Conservation (phyloP, 1,284 basidiomycete genomes). For the Vanrija sp. region DNA sequence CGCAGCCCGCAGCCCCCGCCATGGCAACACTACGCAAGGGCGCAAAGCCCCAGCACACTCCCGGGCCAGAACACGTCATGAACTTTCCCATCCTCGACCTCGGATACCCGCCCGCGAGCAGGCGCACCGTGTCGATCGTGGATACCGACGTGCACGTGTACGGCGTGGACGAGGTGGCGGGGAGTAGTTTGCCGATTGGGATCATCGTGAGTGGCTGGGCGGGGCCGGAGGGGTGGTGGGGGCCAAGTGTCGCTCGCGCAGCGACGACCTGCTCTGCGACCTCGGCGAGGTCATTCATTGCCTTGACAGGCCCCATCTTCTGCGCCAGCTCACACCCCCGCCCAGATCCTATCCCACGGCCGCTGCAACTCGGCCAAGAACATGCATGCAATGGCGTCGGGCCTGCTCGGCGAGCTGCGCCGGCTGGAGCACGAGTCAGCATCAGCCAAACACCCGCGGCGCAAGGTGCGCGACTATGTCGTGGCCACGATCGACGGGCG, state of each 20-base stretch:
- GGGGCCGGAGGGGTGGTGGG: no score
- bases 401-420: constrained; percentile 28
- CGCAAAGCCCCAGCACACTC: no score
- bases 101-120: neutral
- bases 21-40: no score
- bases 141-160: constrained; percentile 5
- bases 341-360: constrained; percentile 40
- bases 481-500: constrained; percentile 55
- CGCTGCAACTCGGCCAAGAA: constrained; percentile 30
- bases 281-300: no score
- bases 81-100: constrained; percentile 4
- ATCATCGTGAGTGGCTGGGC: constrained; percentile 12
- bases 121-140: neutral
- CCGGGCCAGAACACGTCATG: neutral
- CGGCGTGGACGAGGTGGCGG: constrained; percentile 3
- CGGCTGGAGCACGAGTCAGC: constrained; percentile 1
- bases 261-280: no score
- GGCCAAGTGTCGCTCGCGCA: no score
- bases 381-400: constrained; percentile 33
- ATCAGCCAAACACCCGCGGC: no score
- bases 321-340: no score
- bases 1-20: no score
- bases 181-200: constrained; percentile 25
- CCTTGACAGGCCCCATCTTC: no score
- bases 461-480: no score